These are phyloP conservation scores for Heracleum sosnowskyi DNA, from an alignment of 129 eudicot species.

Conservation along the genomic window DNA sequence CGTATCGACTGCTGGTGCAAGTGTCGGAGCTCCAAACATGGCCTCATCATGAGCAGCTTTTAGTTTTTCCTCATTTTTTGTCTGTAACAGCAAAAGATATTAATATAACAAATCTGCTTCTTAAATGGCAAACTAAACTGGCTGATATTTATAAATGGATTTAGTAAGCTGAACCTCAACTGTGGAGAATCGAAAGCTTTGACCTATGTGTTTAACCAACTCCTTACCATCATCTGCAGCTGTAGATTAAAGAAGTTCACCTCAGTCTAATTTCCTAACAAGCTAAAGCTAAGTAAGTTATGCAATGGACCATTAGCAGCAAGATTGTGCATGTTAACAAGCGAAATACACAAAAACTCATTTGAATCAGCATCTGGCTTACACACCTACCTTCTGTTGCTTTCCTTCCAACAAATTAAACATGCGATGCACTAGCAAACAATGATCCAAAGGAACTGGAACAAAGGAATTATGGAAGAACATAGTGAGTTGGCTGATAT, in stretches of 20 bases:
- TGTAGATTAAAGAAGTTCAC: conserved; percentile 21
- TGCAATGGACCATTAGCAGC: background rate
- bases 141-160: background rate
- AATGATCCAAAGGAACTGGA: background rate
- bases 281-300: background rate
- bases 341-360: background rate
- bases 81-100: conserved; percentile 28
- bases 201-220: conserved; percentile 70
- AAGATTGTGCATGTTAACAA: background rate
- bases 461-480: no score
- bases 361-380: background rate
- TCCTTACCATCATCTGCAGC: conserved; percentile 77
- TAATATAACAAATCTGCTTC: background rate
- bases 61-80: conserved; percentile 64
- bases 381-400: background rate
- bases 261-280: conserved; percentile 9
- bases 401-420: background rate
- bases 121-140: background rate
- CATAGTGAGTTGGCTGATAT: no score
- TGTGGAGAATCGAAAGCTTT: conserved; percentile 79
- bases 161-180: conserved; percentile 49
- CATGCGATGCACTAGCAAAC: background rate
- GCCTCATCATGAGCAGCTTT: conserved; percentile 92
- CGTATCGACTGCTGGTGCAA: conserved; percentile 37
- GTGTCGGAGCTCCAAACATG: conserved; percentile 75